Percentiles rank a stretch among this genome's conserved stretches.
These are phyloP conservation scores for Nicotiana noctiflora DNA, from an alignment of 257 asterid species.

Conservation along the genomic window DNA sequence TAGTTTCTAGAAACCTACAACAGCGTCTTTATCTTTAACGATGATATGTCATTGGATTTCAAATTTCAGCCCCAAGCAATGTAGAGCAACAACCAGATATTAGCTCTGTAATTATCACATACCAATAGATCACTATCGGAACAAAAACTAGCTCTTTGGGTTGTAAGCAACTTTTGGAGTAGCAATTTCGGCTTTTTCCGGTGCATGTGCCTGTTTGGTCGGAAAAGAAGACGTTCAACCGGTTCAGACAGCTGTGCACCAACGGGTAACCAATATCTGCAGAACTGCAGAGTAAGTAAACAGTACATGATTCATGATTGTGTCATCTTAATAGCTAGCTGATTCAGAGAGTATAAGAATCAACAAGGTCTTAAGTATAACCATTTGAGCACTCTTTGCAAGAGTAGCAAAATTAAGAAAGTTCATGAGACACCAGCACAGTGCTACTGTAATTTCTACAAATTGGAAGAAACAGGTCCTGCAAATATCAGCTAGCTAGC, in stretches of 20 bases:
- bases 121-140: neutral
- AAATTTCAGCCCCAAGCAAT: neutral
- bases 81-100: neutral
- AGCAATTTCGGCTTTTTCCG: slow-evolving; percentile 16
- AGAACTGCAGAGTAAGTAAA: neutral
- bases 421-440: no score
- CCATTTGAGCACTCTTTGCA: neutral
- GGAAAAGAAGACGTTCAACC: slow-evolving; percentile 80
- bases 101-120: neutral
- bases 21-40: no score
- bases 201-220: slow-evolving; percentile 57
- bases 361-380: neutral
- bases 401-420: neutral
- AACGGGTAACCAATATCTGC: slow-evolving; percentile 90
- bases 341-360: neutral
- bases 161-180: slow-evolving; percentile 1
- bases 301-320: neutral
- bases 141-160: neutral
- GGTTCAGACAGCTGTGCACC: slow-evolving; percentile 97
- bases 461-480: neutral
- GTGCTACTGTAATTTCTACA: neutral
- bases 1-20: no score
- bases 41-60: neutral
- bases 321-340: neutral
- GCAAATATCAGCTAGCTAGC: neutral